Conservation (phyloP, 352 stramenopile genomes). For the Phytopythium ostracodes region DNA sequence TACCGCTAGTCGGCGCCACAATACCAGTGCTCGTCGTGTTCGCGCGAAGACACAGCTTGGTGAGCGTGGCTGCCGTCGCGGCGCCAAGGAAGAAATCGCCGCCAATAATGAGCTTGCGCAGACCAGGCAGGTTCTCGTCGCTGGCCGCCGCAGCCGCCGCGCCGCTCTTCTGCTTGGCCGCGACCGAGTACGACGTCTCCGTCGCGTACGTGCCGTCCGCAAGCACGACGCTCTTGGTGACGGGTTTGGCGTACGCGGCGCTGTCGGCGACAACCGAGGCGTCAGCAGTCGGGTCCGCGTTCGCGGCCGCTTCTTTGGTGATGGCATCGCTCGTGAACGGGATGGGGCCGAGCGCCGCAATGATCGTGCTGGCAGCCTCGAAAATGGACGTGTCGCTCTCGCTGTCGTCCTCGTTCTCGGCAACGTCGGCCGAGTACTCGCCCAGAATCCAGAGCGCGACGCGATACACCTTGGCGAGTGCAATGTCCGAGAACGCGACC, state of each 20-base stretch:
- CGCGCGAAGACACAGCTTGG: constrained; percentile 95
- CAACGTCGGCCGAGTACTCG: constrained; percentile 83
- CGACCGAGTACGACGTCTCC: constrained; percentile 89
- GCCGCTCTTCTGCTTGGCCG: constrained; percentile 32
- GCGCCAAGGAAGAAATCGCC: constrained; percentile 98
- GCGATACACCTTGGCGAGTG: constrained; percentile 94
- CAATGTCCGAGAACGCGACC: constrained; percentile 92
- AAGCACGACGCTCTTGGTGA: constrained; percentile 98
- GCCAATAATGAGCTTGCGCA: constrained; percentile 88
- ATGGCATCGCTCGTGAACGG: constrained; percentile 62
- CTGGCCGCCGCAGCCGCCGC: constrained; percentile 17
- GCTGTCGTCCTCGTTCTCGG: constrained; percentile 18
- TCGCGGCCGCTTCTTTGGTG: constrained; percentile 28
- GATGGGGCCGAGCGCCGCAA: constrained; percentile 79
- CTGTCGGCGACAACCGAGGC: constrained; percentile 12
- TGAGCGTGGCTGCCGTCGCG: constrained; percentile 91
- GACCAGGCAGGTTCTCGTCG: constrained; percentile 64
- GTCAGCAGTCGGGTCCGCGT: constrained; percentile 12
- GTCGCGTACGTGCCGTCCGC: constrained; percentile 99
- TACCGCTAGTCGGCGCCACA: constrained; percentile 34
- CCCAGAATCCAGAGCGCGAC: constrained; percentile 97
- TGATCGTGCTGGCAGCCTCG: constrained; percentile 81
- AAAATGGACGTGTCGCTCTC: constrained; percentile 75
- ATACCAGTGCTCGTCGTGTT: constrained; percentile 46
- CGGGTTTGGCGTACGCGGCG: constrained; percentile 82